phyloP scores from a whole-genome alignment of 257 asterid species.

The Thymus mandschuricus region DNA sequence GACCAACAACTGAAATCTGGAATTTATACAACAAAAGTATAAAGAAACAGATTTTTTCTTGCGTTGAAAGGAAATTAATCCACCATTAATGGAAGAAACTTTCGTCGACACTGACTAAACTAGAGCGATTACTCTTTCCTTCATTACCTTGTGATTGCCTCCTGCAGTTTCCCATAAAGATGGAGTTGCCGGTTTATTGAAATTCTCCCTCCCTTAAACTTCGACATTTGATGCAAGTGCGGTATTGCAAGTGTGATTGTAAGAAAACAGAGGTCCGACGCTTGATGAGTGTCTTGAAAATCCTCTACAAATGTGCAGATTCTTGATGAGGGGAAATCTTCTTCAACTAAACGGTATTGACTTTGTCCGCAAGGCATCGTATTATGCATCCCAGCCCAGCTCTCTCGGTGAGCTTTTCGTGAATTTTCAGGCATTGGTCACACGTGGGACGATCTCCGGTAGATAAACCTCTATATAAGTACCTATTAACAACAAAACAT shows the following conservation, averaged over 20 bases:
- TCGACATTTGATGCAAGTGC: too few species aligned
- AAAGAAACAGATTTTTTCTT: too few species aligned
- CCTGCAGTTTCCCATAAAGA: background rate
- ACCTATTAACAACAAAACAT: conserved; percentile 50
- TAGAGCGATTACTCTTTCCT: background rate
- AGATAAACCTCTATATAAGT: conserved; percentile 86
- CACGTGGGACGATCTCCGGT: conserved; percentile 99
- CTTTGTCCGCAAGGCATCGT: conserved; percentile 71
- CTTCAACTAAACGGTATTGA: conserved; percentile 40
- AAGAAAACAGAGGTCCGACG: background rate
- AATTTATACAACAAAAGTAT: too few species aligned
- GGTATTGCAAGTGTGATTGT: too few species aligned
- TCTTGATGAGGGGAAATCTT: background rate
- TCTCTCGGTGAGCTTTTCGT: conserved; percentile 87
- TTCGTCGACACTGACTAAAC: background rate
- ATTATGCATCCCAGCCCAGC: conserved; percentile 98
- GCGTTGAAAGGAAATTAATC: background rate
- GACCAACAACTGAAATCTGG: background rate
- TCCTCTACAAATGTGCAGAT: conserved; percentile 28
- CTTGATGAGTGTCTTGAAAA: background rate
- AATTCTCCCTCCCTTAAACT: too few species aligned
- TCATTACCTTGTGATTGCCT: background rate
- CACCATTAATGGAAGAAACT: background rate
- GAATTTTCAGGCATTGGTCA: conserved; percentile 89
- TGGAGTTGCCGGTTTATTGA: background rate